A percentile compares a stretch with the other conserved stretches of the same genome.
These are phyloP conservation scores for Marchantia paleacea DNA, from an alignment of 225 moss, liverwort and hornwort genomes.

Conservation along the genomic window DNA sequence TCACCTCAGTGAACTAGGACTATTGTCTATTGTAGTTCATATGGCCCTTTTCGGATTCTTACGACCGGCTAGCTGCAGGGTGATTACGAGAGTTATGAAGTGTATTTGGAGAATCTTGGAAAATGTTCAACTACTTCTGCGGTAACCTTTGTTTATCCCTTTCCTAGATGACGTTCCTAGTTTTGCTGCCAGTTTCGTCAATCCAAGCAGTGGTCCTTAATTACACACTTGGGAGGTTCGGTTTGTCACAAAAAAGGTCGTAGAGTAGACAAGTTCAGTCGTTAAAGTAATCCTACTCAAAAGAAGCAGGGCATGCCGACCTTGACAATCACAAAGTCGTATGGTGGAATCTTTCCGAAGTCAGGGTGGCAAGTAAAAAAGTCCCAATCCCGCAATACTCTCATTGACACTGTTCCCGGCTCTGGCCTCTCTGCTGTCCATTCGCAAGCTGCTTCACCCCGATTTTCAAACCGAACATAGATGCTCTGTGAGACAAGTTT, in stretches of 20 bases:
- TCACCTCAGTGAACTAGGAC: background rate
- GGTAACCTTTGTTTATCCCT: background rate
- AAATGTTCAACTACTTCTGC: background rate
- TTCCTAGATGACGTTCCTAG: background rate
- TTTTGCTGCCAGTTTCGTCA: background rate
- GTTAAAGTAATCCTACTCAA: background rate
- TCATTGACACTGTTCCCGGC: constrained; percentile 40
- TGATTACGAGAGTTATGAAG: background rate
- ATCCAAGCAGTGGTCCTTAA: background rate
- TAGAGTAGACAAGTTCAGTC: background rate
- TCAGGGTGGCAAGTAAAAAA: constrained; percentile 50
- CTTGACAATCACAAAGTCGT: constrained; percentile 63
- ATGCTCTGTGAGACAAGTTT: constrained; percentile 37
- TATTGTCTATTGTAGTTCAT: background rate
- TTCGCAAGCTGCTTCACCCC: constrained; percentile 59
- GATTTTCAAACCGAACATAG: constrained; percentile 59
- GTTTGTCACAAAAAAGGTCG: background rate
- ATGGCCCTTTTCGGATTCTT: background rate
- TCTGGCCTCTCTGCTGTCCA: constrained; percentile 58
- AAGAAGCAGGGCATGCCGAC: constrained; percentile 27
- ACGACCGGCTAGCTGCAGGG: background rate
- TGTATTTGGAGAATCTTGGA: background rate
- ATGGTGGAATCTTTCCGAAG: constrained; percentile 29
- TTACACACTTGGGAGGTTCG: background rate
- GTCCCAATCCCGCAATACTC: constrained; percentile 61